Base-by-base conservation (phyloP, 2,329 filamentous ascomycete species). In the Fusarium sp. region DNA sequence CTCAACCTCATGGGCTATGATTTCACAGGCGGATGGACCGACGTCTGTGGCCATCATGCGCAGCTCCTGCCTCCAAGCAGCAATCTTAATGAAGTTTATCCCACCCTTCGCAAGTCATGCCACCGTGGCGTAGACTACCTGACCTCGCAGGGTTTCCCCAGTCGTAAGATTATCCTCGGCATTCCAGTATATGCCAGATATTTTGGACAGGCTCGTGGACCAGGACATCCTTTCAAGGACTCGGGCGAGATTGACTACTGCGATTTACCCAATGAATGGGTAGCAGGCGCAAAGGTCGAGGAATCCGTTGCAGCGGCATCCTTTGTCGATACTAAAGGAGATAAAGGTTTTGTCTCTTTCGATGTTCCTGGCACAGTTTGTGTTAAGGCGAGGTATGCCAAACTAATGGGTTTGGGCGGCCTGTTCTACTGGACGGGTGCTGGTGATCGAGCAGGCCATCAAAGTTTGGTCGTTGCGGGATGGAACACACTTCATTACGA, bases 1-100 rank as follows among this genome's bases (percentile, higher is more conserved):
- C 81, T 92, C 68, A 92, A 92, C 75, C 83, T 93, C 48, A 93
- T 93, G 91, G 85, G 87, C 18, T 93, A 93, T 77, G 91, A 93
- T 78, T 92, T 92, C 73, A 85, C 86, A 1, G 91, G 91, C 0
- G 85, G 88, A 12, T 92, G 90, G 91, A 86, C 85, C 4, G 79
- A 83, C 27, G 85, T 87, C 35, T 87, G 86, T 15, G 91, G 90
- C 18, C 89, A 92, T 76, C 90, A 92, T 41, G 88, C 90, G 4
- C 89, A 91, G 75, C 85, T 93, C 0, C 85, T 86, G 57, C 81
- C 85, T 0, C 85, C 85, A 4, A 75, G 71, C 6, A 68, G 73
- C 2, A 63, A 75, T 27, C 63, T 71, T 21, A 49, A 74, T 27
- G 64, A 74, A 23, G 70, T 76, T 25, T 67, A 80, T 41, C 78